These are phyloP conservation scores for Dipodascus geniculatus DNA, from an alignment of 805 yeast genomes.

Conservation along the genomic window DNA sequence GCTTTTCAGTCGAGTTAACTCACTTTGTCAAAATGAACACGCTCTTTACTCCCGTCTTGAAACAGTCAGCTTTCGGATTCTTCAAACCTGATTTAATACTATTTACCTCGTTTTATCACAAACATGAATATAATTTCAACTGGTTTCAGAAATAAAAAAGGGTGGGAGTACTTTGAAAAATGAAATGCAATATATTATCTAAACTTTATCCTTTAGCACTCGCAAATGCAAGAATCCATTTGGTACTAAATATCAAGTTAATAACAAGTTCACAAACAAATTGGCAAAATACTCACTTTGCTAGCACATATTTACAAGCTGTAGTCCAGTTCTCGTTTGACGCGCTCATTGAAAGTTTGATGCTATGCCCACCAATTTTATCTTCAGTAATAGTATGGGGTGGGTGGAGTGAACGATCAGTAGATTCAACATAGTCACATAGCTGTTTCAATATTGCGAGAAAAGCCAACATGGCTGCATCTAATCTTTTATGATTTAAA, in stretches of 20 bases:
- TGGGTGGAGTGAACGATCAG: constrained; percentile 44
- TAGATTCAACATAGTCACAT: constrained; percentile 30
- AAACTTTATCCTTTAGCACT: constrained; percentile 20
- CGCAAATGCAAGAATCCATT: constrained; percentile 76
- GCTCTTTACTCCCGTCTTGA: constrained; percentile 82
- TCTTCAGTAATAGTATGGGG: constrained; percentile 68
- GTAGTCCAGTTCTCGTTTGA: constrained; percentile 79
- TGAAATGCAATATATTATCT: background rate
- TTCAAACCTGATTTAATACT: background rate
- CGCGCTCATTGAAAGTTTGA: constrained; percentile 50
- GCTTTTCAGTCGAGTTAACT: background rate
- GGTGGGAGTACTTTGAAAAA: background rate
- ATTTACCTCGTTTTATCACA: constrained; percentile 1
- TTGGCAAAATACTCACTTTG: constrained; percentile 31
- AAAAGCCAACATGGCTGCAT: constrained; percentile 69
- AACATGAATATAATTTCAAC: background rate
- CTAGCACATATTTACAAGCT: constrained; percentile 71
- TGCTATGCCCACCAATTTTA: constrained; percentile 63
- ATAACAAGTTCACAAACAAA: background rate
- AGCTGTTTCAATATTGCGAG: constrained; percentile 49
- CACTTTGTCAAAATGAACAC: constrained; percentile 81
- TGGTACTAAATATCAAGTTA: constrained; percentile 26
- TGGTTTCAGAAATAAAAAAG: background rate
- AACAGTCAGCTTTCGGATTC: background rate
- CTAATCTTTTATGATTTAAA: constrained; percentile 65